phyloP scores from a whole-genome alignment of 2,329 filamentous ascomycete species.

The Colletotrichum eremochloae region DNA sequence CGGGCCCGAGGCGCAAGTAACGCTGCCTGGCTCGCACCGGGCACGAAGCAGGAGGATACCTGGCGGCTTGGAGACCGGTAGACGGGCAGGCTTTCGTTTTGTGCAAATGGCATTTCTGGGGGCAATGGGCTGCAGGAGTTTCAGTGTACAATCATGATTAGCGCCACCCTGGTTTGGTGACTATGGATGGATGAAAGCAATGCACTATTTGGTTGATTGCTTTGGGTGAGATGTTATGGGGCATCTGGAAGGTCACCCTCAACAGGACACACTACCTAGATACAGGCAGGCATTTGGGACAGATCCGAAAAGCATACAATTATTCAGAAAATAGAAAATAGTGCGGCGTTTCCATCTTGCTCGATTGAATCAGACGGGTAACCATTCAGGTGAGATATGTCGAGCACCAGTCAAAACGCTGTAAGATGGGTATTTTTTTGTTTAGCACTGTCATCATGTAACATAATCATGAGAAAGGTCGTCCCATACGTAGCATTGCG shows the following conservation, averaged over 20 bases:
- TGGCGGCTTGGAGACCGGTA: constrained; percentile 68
- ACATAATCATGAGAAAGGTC: neutral
- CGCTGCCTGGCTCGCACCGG: constrained; percentile 78
- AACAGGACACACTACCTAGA: constrained; percentile 5
- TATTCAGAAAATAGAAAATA: no score
- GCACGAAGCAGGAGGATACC: constrained; percentile 88
- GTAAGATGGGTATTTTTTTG: neutral
- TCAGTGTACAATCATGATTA: constrained; percentile 35
- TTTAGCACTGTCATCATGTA: constrained; percentile 2
- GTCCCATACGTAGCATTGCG: neutral
- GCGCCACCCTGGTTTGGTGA: constrained; percentile 16
- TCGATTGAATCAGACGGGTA: neutral
- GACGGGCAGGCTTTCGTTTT: constrained; percentile 47
- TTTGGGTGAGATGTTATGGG: neutral
- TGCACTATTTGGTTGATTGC: neutral
- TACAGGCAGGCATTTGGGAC: neutral
- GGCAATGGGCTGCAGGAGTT: constrained; percentile 19
- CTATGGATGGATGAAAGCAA: constrained; percentile 29
- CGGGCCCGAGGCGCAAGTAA: constrained; percentile 61
- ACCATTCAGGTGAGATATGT: neutral
- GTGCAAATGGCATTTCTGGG: constrained; percentile 26
- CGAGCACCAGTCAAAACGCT: neutral
- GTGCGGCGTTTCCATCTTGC: neutral
- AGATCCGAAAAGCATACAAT: constrained; percentile 3
- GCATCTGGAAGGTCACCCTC: neutral